Percentiles rank a stretch among this genome's conserved stretches.
phyloP scores from a whole-genome alignment of 371 early-diverging fungal genomes.

The Enterocytospora artemiae region DNA sequence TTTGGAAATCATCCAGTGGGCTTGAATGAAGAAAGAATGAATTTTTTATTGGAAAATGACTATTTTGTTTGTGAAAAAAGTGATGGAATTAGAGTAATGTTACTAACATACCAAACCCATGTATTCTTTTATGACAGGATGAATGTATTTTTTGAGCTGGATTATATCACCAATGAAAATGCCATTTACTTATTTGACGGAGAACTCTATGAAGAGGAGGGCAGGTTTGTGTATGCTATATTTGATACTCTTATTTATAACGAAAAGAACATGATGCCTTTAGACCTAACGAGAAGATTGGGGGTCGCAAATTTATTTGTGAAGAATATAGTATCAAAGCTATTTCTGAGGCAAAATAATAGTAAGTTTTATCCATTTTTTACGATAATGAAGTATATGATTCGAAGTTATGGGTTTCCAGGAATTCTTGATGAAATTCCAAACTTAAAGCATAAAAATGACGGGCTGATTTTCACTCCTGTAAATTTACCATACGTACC shows the following conservation, averaged over 20 bases:
- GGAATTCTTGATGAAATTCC: slow-evolving; percentile 49
- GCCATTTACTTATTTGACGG: slow-evolving; percentile 52
- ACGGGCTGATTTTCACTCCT: slow-evolving; percentile 89
- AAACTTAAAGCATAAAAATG: slow-evolving; percentile 71
- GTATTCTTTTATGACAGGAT: slow-evolving; percentile 55
- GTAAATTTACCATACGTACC: slow-evolving; percentile 67
- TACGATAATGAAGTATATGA: slow-evolving; percentile 50
- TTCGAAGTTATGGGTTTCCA: slow-evolving; percentile 53
- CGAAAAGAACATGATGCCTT: slow-evolving; percentile 6
- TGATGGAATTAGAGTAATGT: slow-evolving; percentile 79
- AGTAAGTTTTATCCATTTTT: slow-evolving; percentile 9
- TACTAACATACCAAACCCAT: slow-evolving; percentile 51
- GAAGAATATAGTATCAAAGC: slow-evolving; percentile 19
- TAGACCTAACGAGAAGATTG: slow-evolving; percentile 45
- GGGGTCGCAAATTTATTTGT: slow-evolving; percentile 37
- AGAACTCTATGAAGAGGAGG: slow-evolving; percentile 38
- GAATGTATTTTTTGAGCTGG: slow-evolving; percentile 33
- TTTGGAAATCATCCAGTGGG: slow-evolving; percentile 87
- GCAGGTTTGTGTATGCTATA: slow-evolving; percentile 35
- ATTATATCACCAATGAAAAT: slow-evolving; percentile 2
- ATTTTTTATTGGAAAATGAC: slow-evolving; percentile 66
- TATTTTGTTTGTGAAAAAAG: slow-evolving; percentile 92
- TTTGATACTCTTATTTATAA: slow-evolving; percentile 55
- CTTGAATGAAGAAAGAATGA: slow-evolving; percentile 64
- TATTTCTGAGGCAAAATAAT: not conserved